Evolutionary conservation across 495 filamentous ascomycete genomes (phyloP).

Genomic region (Saxophila tyrrhenica): DNA sequence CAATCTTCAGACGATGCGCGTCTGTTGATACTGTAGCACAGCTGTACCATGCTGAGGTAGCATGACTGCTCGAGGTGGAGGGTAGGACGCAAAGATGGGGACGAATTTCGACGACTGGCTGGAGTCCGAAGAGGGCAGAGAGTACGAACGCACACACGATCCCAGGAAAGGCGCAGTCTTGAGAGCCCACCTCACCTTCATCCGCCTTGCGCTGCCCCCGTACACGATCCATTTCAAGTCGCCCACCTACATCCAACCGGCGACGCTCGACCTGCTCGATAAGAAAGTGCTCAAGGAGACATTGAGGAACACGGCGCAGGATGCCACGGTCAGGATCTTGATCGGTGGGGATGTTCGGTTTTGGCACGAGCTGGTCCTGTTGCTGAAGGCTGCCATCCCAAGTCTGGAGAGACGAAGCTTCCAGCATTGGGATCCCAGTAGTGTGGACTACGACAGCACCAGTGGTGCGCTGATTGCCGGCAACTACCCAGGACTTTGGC

Average conservation of each 20-base stretch:
- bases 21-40: too few relatives aligned
- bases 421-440: constrained; percentile 24
- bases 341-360: constrained; percentile 24
- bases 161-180: too few relatives aligned
- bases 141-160: too few relatives aligned
- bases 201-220: constrained; percentile 25
- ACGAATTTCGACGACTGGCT: too few relatives aligned
- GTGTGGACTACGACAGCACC: constrained; percentile 27
- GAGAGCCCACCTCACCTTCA: constrained; percentile 17
- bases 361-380: constrained; percentile 26
- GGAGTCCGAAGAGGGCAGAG: too few relatives aligned
- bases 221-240: constrained; percentile 29
- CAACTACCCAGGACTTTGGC: constrained; percentile 61
- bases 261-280: constrained; percentile 27
- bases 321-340: constrained; percentile 8
- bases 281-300: constrained; percentile 23
- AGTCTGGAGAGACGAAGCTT: constrained; percentile 29
- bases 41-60: too few relatives aligned
- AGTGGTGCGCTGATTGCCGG: constrained; percentile 53
- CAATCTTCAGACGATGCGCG: too few relatives aligned
- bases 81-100: too few relatives aligned
- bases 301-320: constrained; percentile 19
- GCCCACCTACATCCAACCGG: constrained; percentile 25
- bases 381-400: constrained; percentile 28
- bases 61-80: too few relatives aligned